Percentiles rank a stretch among this genome's conserved stretches.
Conservation (phyloP, 2,329 filamentous ascomycete genomes). For the Nannizziopsis barbatae region DNA sequence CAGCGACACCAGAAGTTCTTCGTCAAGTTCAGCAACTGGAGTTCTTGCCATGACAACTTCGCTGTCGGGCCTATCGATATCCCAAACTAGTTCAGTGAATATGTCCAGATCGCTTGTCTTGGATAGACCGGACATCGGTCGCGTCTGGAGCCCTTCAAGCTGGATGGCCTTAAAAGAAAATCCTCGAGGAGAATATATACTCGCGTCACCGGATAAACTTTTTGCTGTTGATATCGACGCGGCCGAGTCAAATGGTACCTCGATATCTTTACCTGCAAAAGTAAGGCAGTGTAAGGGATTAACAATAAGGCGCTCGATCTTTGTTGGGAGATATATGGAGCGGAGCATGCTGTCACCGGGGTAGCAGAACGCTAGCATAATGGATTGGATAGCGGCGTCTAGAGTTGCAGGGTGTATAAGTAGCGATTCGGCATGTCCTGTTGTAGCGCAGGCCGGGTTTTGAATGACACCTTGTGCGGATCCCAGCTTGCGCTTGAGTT, state of each 20-base stretch:
- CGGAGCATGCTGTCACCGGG: conserved; percentile 17
- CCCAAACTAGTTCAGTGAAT: not conserved
- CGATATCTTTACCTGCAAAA: no score
- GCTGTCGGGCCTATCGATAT: not conserved
- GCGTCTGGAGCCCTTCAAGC: no score
- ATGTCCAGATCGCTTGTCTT: not conserved
- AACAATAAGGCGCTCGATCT: conserved; percentile 11
- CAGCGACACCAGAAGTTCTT: not conserved
- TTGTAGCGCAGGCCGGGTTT: no score
- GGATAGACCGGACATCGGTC: not conserved
- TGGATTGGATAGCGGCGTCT: conserved; percentile 23
- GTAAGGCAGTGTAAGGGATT: conserved; percentile 5
- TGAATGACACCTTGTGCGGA: no score
- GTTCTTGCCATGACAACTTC: not conserved
- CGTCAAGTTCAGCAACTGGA: not conserved
- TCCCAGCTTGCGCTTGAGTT: no score
- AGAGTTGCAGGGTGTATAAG: conserved; percentile 20
- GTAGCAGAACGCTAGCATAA: conserved; percentile 19
- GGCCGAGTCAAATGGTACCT: no score
- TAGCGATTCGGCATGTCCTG: not conserved
- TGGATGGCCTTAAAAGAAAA: no score
- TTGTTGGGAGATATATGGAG: conserved; percentile 15
- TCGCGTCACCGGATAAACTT: no score
- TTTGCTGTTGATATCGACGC: no score
- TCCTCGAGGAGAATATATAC: no score